A percentile compares a stretch with the other conserved stretches of the same genome.
Conservation (phyloP, 805 yeast genomes). For the Candida germanica region DNA sequence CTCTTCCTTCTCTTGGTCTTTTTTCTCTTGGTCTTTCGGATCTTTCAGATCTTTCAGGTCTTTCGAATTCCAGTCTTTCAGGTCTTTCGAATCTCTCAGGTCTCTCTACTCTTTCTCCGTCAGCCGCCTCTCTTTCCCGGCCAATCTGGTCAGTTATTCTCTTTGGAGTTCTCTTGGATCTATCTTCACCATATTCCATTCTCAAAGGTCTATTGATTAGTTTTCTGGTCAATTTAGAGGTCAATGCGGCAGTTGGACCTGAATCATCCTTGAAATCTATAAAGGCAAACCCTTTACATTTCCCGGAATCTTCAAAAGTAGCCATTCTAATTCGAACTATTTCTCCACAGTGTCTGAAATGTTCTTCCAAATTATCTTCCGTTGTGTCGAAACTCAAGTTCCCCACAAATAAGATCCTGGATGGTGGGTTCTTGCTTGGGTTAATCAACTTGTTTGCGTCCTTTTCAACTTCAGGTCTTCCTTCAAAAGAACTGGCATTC, state of each 20-base stretch:
- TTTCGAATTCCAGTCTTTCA: background rate
- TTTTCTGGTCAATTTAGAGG: slow-evolving; percentile 62
- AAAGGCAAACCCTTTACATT: slow-evolving; percentile 95
- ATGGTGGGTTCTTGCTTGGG: slow-evolving; percentile 79
- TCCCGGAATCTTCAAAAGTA: slow-evolving; percentile 94
- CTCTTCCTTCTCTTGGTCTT: slow-evolving; percentile 15
- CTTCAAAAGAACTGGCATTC: slow-evolving; percentile 75
- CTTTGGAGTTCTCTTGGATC: slow-evolving; percentile 71
- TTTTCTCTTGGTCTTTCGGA: slow-evolving; percentile 11
- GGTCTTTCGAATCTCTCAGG: background rate
- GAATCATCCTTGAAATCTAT: slow-evolving; percentile 78
- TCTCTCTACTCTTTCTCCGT: slow-evolving; percentile 4
- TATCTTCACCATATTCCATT: slow-evolving; percentile 92
- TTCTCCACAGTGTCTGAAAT: slow-evolving; percentile 89
- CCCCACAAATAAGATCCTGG: slow-evolving; percentile 86
- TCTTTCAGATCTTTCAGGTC: slow-evolving; percentile 18
- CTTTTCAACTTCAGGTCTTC: slow-evolving; percentile 63
- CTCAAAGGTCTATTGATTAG: slow-evolving; percentile 73
- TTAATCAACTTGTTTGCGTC: slow-evolving; percentile 18
- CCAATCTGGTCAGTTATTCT: slow-evolving; percentile 16
- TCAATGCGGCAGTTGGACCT: slow-evolving; percentile 80
- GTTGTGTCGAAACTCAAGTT: slow-evolving; percentile 91
- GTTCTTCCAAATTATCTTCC: slow-evolving; percentile 69
- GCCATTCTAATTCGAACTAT: slow-evolving; percentile 88
- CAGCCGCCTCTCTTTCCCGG: slow-evolving; percentile 8